Evolutionary conservation across 805 yeast genomes (phyloP), one percentile per base, ranked within the genome.

Genomic region (Metschnikowia lochheadii): DNA sequence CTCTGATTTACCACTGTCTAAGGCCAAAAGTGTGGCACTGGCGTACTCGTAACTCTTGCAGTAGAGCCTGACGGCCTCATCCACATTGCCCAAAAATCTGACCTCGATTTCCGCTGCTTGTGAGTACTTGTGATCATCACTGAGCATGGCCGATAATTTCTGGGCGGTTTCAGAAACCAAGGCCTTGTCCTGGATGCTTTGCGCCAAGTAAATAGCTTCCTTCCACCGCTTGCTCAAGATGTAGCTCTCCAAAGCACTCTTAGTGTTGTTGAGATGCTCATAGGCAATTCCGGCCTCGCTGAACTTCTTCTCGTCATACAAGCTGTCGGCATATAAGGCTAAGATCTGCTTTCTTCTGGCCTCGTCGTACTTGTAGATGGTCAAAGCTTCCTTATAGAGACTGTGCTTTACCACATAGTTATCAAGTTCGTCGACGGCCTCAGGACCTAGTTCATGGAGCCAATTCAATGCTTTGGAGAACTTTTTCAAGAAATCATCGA

Each of bases 41-140:
- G 84, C 90, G 64, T 78, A 94, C 49, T 71, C 72, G 64, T 84
- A 85, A 33, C 85, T 87, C 62, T 85, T 85, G 69, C 96, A 88
- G 63, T 81, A 86, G 46, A 83, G 72, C 45, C 69, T 71, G 40
- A 89, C 76, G 0, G 96, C 84, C 48, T 78, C 84, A 44, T 77
- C 81, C 15, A 83, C 61, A 57, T 88, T 76, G 11, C 77, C 65
- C 61, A 90, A 72, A 63, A 84, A 85, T 43, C 81, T 73, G 49
- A 75, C 69, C 62, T 87, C 84, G 36, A 94, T 81, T 46, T 80
- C 81, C 0, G 96, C 98, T 7, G 96, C 94, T 35, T 87, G 90
- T 10, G 79, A 70, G 63, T 87, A 91, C 52, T 78, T 78, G 63
- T 87, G 92, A 26, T 83, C 85, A 35, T 84, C 90, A 1, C 77